A percentile compares a stretch with the other conserved stretches of the same genome.
phyloP scores from a whole-genome alignment of 345 rosid species.

The Pelargonium nanum region DNA sequence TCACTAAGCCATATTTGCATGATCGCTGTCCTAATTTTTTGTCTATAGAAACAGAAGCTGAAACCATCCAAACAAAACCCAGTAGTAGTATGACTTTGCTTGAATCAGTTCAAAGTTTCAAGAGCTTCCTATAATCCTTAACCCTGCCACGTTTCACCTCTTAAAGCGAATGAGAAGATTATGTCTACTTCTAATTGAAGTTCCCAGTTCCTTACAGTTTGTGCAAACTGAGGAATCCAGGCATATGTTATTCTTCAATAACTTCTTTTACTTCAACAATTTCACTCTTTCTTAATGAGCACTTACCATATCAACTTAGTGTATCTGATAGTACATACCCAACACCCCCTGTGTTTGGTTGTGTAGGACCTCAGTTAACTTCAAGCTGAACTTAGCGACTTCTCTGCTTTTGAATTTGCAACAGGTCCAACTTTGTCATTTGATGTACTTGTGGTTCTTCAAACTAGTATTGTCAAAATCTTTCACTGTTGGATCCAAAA shows the following conservation, averaged over 20 bases:
- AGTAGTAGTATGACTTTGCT: background rate
- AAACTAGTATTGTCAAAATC: too few species aligned
- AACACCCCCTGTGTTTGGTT: background rate
- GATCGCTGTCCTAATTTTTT: background rate
- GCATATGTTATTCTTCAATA: background rate
- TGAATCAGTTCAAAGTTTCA: background rate
- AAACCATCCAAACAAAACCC: too few species aligned
- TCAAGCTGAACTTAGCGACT: background rate
- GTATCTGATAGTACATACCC: background rate
- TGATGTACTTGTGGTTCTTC: background rate
- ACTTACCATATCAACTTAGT: background rate
- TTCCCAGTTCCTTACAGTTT: too few species aligned
- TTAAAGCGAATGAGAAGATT: background rate
- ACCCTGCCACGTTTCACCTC: background rate
- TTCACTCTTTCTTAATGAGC: background rate
- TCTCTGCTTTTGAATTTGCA: background rate
- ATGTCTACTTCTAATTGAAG: background rate
- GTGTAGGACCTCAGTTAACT: background rate
- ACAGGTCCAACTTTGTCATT: background rate
- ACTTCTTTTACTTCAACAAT: too few species aligned
- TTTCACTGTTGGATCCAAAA: too few species aligned
- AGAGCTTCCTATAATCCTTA: background rate
- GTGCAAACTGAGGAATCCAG: background rate
- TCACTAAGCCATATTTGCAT: too few species aligned
- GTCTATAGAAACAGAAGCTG: background rate